Evolutionary conservation across 768 basidiomycete species (phyloP).

Genomic region (Paxillus ammoniavirescens): DNA sequence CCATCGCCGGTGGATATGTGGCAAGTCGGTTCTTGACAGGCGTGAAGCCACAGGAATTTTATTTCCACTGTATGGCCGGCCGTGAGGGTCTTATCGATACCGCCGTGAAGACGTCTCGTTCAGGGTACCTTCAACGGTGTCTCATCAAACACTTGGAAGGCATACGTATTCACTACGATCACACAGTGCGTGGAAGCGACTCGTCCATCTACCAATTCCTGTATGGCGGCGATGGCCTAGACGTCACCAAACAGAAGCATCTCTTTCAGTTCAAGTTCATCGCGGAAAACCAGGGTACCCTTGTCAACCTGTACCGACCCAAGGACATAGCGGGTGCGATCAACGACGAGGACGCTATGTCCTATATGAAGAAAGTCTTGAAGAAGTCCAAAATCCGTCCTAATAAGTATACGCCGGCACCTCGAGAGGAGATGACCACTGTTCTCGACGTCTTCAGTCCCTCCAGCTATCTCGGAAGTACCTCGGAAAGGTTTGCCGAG

Average conservation of each 20-base stretch:
- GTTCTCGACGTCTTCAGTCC: constrained; percentile 76
- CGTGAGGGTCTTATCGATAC: constrained; percentile 99
- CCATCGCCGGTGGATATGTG: constrained; percentile 97
- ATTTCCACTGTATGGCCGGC: constrained; percentile 99
- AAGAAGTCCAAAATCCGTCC: constrained; percentile 61
- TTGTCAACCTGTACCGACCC: constrained; percentile 72
- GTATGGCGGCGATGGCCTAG: constrained; percentile 95
- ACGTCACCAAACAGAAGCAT: constrained; percentile 97
- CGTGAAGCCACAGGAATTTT: constrained; percentile 97
- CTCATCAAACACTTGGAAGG: constrained; percentile 99
- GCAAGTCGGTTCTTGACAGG: constrained; percentile 98
- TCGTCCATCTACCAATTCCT: constrained; percentile 92
- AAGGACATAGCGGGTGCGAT: constrained; percentile 53
- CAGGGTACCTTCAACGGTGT: constrained; percentile 96
- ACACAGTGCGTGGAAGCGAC: constrained; percentile 96
- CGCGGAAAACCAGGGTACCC: constrained; percentile 77
- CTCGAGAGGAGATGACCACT: constrained; percentile 66
- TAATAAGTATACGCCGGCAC: constrained; percentile 41
- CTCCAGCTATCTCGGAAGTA: constrained; percentile 77
- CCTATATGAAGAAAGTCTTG: constrained; percentile 88
- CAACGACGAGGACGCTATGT: constrained; percentile 63
- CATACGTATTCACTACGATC: constrained; percentile 94
- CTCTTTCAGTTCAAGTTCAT: constrained; percentile 92
- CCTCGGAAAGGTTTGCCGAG: constrained; percentile 88
- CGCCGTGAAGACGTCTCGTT: constrained; percentile 97